phyloP scores from a whole-genome alignment of 2,329 filamentous ascomycete species.

The Penicillium sp. region DNA sequence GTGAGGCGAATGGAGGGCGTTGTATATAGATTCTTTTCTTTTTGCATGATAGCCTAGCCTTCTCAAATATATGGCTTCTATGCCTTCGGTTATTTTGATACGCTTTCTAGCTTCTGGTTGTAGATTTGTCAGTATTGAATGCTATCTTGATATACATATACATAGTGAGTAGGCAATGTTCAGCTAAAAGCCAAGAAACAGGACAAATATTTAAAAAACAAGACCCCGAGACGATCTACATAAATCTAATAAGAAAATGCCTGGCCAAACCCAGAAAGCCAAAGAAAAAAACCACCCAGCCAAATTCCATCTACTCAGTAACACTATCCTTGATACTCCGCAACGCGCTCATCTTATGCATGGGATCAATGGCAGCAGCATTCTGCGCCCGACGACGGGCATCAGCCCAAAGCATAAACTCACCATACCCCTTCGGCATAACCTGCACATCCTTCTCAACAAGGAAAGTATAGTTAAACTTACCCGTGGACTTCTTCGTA shows the following conservation, averaged over 20 bases:
- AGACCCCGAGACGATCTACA: background rate
- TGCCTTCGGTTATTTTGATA: background rate
- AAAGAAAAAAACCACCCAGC: background rate
- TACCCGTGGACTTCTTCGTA: constrained; percentile 64
- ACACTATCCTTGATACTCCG: constrained; percentile 38
- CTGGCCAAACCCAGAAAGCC: background rate
- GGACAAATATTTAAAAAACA: background rate
- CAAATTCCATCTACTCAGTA: constrained; percentile 33
- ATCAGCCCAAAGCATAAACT: constrained; percentile 66
- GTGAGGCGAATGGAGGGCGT: constrained; percentile 6
- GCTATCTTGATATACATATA: background rate
- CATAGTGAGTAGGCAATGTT: background rate
- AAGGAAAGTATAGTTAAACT: constrained; percentile 73
- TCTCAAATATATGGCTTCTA: background rate
- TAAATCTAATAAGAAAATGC: background rate
- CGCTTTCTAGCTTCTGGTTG: background rate
- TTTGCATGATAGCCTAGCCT: constrained; percentile 4
- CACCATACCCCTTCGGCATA: constrained; percentile 62
- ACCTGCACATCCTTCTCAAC: constrained; percentile 64
- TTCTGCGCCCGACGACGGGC: constrained; percentile 56
- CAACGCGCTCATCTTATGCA: constrained; percentile 35
- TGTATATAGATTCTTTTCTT: constrained; percentile 2
- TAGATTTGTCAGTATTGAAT: background rate
- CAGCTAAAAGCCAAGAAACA: background rate
- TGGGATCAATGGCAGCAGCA: constrained; percentile 46